Percentiles rank a stretch among this genome's conserved stretches.
Evolutionary conservation across 352 stramenopile species (phyloP).

Genomic region (Pythium folliculosum): DNA sequence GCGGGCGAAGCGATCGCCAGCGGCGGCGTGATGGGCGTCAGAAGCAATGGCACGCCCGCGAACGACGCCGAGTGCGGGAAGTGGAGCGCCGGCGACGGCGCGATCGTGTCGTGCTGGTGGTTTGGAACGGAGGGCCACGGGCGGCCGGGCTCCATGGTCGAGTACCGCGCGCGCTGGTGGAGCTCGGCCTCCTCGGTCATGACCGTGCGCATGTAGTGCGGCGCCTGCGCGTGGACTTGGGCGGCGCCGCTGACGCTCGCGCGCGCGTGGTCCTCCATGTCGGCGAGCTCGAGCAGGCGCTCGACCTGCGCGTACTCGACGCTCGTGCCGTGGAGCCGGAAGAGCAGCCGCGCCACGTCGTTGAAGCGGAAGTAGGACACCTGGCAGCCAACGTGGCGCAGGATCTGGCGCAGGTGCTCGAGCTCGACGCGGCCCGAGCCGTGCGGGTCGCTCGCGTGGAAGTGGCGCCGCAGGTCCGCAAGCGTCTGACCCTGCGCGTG

Average conservation of each 20-base stretch:
- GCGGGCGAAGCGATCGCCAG: not conserved
- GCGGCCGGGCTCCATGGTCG: slow-evolving; percentile 1
- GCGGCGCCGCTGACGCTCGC: not conserved
- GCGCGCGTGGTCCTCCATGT: slow-evolving; percentile 13
- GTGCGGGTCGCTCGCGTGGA: slow-evolving; percentile 13
- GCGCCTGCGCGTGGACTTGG: not conserved
- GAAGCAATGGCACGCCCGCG: not conserved
- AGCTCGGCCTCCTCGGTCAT: slow-evolving; percentile 12
- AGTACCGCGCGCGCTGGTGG: slow-evolving; percentile 9
- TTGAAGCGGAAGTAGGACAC: slow-evolving; percentile 36
- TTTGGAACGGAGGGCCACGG: not conserved
- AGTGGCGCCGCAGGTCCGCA: slow-evolving; percentile 3
- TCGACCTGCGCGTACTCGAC: slow-evolving; percentile 25
- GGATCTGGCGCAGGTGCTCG: slow-evolving; percentile 22
- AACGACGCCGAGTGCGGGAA: not conserved
- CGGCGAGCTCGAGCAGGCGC: slow-evolving; percentile 16
- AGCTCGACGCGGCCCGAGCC: slow-evolving; percentile 15
- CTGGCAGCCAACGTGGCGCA: slow-evolving; percentile 23
- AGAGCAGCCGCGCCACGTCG: slow-evolving; percentile 28
- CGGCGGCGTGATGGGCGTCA: slow-evolving; percentile 1
- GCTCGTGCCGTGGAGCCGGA: slow-evolving; percentile 14
- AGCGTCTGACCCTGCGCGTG: slow-evolving; percentile 13
- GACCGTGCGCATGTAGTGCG: slow-evolving; percentile 17
- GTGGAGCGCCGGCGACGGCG: not conserved
- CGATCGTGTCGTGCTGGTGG: not conserved